phyloP scores from a whole-genome alignment of 2,329 filamentous ascomycete species.

The Chalara sp. region DNA sequence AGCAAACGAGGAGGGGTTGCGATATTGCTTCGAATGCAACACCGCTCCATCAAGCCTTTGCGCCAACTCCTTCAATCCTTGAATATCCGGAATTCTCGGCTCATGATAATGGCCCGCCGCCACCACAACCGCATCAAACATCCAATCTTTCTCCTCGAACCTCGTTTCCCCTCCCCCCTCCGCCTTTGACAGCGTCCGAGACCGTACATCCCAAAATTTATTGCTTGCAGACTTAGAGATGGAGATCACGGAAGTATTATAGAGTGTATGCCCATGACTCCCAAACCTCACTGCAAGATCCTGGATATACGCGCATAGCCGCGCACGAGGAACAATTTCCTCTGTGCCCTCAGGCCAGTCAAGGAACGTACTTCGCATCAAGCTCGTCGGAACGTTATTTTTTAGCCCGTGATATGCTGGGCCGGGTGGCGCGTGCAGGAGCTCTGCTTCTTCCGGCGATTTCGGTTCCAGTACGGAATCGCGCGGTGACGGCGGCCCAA shows the following conservation, averaged over 20 bases:
- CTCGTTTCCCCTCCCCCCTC: background rate
- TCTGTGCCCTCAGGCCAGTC: slow-evolving; percentile 53
- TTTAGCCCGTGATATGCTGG: slow-evolving; percentile 2
- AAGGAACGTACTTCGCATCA: slow-evolving; percentile 35
- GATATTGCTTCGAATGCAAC: slow-evolving; percentile 66
- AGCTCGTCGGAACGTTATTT: background rate
- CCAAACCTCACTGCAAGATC: slow-evolving; percentile 44
- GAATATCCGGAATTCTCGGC: slow-evolving; percentile 51
- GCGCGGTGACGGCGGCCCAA: background rate
- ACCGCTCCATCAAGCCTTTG: slow-evolving; percentile 41
- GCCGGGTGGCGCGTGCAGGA: background rate
- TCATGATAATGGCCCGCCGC: slow-evolving; percentile 61
- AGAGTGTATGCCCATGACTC: slow-evolving; percentile 43
- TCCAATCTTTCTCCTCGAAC: slow-evolving; percentile 11
- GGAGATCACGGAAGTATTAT: slow-evolving; percentile 52
- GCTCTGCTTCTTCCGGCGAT: background rate
- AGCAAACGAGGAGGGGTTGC: slow-evolving; percentile 48
- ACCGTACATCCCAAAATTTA: slow-evolving; percentile 2
- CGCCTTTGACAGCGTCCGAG: background rate
- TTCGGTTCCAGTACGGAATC: background rate
- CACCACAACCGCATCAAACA: slow-evolving; percentile 58
- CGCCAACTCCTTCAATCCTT: slow-evolving; percentile 51
- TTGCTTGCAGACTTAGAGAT: slow-evolving; percentile 2
- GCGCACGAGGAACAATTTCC: slow-evolving; percentile 49
- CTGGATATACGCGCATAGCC: slow-evolving; percentile 54